Evolutionary conservation across 139 green algal genomes (phyloP).

Genomic region (Coelastrella sp.): DNA sequence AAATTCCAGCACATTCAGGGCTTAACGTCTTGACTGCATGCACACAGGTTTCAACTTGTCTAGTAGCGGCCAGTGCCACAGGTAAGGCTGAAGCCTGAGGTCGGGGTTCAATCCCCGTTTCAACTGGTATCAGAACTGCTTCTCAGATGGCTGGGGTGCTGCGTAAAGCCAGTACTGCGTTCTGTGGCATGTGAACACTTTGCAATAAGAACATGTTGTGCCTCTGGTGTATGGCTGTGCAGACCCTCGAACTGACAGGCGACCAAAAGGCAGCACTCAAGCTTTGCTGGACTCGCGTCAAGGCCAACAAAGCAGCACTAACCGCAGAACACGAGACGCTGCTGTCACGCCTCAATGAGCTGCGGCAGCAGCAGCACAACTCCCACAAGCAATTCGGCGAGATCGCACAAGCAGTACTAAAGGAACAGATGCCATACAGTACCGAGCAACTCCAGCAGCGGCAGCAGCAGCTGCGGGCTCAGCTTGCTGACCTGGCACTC

Average conservation of each 20-base stretch:
- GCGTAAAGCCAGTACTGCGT: too few relatives aligned
- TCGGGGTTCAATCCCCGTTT: too few relatives aligned
- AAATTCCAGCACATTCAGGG: background rate
- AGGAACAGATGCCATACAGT: background rate
- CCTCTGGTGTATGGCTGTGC: background rate
- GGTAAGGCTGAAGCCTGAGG: too few relatives aligned
- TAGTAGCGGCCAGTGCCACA: too few relatives aligned
- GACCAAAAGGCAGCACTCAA: constrained; percentile 26
- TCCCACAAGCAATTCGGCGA: constrained; percentile 4
- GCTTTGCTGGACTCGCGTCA: background rate
- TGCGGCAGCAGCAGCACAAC: constrained; percentile 16
- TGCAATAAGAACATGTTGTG: too few relatives aligned
- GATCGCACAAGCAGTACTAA: background rate
- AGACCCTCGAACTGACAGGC: background rate
- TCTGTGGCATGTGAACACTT: too few relatives aligned
- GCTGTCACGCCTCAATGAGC: background rate
- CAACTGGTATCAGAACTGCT: too few relatives aligned
- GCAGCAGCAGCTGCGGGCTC: background rate
- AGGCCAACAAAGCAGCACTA: constrained; percentile 26
- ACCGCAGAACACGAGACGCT: constrained; percentile 13
- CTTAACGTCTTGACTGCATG: too few relatives aligned
- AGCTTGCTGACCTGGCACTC: background rate
- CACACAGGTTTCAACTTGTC: too few relatives aligned
- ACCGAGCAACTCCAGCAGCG: background rate
- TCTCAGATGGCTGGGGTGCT: too few relatives aligned